phyloP scores from a whole-genome alignment of 805 yeast genomes.

The Candida ipomoeae region DNA sequence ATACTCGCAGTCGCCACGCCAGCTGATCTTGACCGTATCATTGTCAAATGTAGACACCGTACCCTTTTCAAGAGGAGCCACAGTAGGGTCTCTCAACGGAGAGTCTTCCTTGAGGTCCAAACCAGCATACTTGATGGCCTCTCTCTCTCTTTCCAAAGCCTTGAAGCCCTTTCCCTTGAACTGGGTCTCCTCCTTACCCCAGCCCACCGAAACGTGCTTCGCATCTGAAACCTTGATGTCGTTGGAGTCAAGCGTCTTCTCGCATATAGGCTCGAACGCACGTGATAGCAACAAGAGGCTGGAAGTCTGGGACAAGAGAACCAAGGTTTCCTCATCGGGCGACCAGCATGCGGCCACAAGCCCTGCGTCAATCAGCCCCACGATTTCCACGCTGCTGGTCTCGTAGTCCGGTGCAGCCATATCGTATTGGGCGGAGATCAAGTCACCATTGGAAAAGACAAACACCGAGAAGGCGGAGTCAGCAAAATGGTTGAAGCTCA shows the following conservation, averaged over 20 bases:
- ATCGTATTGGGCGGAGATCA: conserved; percentile 63
- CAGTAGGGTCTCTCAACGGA: conserved; percentile 80
- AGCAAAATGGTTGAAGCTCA: conserved; percentile 63
- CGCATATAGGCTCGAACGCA: conserved; percentile 73
- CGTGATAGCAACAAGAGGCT: conserved; percentile 68
- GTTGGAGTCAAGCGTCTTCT: conserved; percentile 49
- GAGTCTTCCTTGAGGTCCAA: conserved; percentile 56
- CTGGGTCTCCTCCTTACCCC: conserved; percentile 98
- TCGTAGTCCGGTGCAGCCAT: conserved; percentile 42
- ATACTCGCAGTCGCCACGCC: conserved; percentile 95
- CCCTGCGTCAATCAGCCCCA: conserved; percentile 80
- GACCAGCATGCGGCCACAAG: conserved; percentile 78
- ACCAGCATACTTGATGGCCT: conserved; percentile 60
- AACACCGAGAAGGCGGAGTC: conserved; percentile 65
- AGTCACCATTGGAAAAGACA: conserved; percentile 72
- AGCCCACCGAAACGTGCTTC: conserved; percentile 91
- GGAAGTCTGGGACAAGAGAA: conserved; percentile 58
- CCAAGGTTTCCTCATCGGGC: conserved; percentile 83
- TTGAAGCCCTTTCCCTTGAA: conserved; percentile 91
- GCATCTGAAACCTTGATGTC: conserved; percentile 61
- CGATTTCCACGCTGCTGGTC: conserved; percentile 58
- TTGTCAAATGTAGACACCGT: conserved; percentile 53
- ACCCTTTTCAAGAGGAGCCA: conserved; percentile 71
- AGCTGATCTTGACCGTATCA: conserved; percentile 51
- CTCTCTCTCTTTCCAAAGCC: conserved; percentile 60